phyloP scores from a whole-genome alignment of 139 green algal genomes.

The Tetradesmus obliquus region DNA sequence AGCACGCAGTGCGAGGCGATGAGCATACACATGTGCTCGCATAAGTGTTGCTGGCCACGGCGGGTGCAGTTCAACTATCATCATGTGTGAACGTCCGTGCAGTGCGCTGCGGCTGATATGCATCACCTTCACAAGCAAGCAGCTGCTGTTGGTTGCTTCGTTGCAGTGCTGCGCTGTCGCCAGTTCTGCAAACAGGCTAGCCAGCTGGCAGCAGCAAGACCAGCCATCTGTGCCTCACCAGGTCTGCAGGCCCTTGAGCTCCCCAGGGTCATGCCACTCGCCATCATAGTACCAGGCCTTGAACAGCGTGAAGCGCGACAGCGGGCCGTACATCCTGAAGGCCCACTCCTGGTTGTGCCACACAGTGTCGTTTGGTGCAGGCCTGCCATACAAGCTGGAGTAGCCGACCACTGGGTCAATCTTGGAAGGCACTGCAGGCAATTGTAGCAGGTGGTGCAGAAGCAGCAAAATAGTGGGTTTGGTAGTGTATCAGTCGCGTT shows the following conservation, averaged over 20 bases:
- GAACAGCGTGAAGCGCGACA: not conserved
- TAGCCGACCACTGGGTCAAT: not conserved
- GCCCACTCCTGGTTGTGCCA: constrained; percentile 9
- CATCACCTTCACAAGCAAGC: no score
- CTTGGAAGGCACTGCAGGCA: not conserved
- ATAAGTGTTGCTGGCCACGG: no score
- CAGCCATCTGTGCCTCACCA: not conserved
- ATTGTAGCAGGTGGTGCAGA: not conserved
- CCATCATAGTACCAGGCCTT: constrained; percentile 42
- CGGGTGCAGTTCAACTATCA: no score
- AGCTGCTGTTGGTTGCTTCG: no score
- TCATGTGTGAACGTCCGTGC: no score
- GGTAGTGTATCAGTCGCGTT: no score
- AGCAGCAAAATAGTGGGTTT: no score
- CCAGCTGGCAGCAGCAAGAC: not conserved
- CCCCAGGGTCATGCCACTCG: constrained; percentile 21
- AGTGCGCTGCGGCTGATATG: no score
- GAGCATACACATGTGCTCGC: no score
- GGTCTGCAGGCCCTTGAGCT: constrained; percentile 34
- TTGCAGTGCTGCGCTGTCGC: no score
- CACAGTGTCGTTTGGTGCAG: not conserved
- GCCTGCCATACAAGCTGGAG: not conserved
- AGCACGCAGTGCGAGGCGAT: no score
- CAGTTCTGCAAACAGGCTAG: not conserved
- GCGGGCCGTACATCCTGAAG: constrained; percentile 15